These are phyloP conservation scores for Xylaria sp. DNA, from an alignment of 2,329 filamentous ascomycete species.

Conservation along the genomic window DNA sequence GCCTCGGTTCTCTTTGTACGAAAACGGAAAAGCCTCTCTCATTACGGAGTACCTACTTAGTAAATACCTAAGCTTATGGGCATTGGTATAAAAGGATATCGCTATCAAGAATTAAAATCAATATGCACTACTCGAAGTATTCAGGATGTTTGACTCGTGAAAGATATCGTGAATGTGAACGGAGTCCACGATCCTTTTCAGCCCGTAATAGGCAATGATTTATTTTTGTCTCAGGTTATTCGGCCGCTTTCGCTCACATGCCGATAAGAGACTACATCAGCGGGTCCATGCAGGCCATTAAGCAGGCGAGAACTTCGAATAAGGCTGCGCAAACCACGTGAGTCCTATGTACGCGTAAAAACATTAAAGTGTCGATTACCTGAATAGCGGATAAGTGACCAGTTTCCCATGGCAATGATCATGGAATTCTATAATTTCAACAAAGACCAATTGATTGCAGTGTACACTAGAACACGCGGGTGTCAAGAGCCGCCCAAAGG, in stretches of 20 bases:
- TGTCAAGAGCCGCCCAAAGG: constrained; percentile 32
- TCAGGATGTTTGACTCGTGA: constrained; percentile 3
- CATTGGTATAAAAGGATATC: neutral
- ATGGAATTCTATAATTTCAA: neutral
- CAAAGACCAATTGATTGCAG: constrained; percentile 4
- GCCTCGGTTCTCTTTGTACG: neutral
- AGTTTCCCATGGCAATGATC: neutral
- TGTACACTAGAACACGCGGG: constrained; percentile 8
- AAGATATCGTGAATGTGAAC: constrained; percentile 12
- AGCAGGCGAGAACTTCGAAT: constrained; percentile 7
- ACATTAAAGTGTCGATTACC: neutral
- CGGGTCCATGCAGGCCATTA: constrained; percentile 23
- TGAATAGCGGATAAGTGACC: constrained; percentile 5
- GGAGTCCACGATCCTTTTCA: constrained; percentile 29
- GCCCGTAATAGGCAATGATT: constrained; percentile 19
- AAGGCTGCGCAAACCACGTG: constrained; percentile 26
- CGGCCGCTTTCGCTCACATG: constrained; percentile 23
- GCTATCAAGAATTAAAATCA: neutral
- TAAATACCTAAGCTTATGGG: too few species aligned
- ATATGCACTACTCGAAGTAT: constrained; percentile 2
- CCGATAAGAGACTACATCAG: constrained; percentile 21
- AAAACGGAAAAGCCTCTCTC: constrained; percentile 22
- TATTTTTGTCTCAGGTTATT: constrained; percentile 34
- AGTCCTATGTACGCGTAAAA: neutral
- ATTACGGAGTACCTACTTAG: too few species aligned